Evolutionary conservation across 352 stramenopile genomes (phyloP), one percentile per base, ranked within the genome.

Genomic region (Phytophthora cryptogea): DNA sequence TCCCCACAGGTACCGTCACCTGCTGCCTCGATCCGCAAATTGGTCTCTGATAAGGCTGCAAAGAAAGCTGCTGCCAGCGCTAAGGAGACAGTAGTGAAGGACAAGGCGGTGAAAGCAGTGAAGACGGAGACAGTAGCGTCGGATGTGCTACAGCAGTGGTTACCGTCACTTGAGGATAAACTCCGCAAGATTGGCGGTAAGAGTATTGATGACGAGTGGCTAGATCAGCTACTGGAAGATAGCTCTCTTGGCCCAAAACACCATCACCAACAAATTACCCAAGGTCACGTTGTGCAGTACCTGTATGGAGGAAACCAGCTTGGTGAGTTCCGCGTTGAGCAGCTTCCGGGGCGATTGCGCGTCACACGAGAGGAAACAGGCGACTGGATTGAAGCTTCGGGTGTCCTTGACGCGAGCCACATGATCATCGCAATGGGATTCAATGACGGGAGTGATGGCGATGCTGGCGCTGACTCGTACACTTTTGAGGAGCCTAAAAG

Each of bases 311-410:
- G 81, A 5, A 70, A 54, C 8, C 53, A 64, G 26, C 73, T 92
- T 8, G 86, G 86, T 17, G 55, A 83, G 17, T 92, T 93, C 51
- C 68, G 75, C 27, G 59, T 94, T 20, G 78, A 92, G 33, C 81
- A 91, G 35, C 52, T 78, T 36, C 73, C 80, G 28, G 68, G 72
- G 7, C 54, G 74, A 36, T 72, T 88, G 58, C 77, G 81, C 11
- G 76, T 90, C 43, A 89, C 74, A 50, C 71, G 80, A 26, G 74
- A 88, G 35, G 70, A 83, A 35, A 90, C 73, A 3, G 74, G 78
- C 43, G 79, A 92, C 37, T 92, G 83, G 83, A 59, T 92, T 46
- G 81, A 90, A 53, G 68, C 70, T 23, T 75, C 75, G 1, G 73
- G 76, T 8, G 28, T 88, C n/a, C 51, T 73, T 39, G 83, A 89